Base-by-base conservation (phyloP, 2,329 filamentous ascomycete species). In the Teratosphaeria epicoccoides region DNA sequence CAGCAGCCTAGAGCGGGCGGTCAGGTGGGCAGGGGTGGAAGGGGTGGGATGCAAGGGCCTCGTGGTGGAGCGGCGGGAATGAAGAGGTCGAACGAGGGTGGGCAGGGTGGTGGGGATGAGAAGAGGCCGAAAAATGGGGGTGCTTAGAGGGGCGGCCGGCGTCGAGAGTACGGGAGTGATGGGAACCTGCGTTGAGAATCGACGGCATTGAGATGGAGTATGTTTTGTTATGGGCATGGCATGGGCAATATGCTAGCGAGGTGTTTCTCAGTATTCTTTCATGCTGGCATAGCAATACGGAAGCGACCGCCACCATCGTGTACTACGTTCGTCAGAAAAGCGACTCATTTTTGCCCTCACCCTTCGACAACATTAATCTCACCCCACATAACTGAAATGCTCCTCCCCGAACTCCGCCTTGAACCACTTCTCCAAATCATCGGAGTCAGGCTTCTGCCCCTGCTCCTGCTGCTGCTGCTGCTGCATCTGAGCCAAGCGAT, bases 71-170 rank as follows among this genome's bases (percentile, higher is more conserved):
- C 61, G 24, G 62, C 62, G 4, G 66, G 65, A 3, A 59, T 64
- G 52, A 68, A 68, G 61, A 59, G 66, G 22, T 55, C 57, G 29
- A 59, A 66, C 51, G 65, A 66, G 29, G 65, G 65, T 9, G 58
- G 57, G 23, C 59, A 59, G 7, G 55, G 52, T 7, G 63, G 58
- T 9, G 63, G 60, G 10, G 63, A 65, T 49, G 57, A 55, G n/a
- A 66, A 66, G 59, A 56, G 62, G 23, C 23, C 44, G 24, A 46
- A 24, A 22, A 46, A 28, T 14, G 44, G 44, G 5, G 44, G 44
- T n/a, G 33, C 33, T 40, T 40, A 40, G 44, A 24, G 11, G 44
- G n/a, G 44, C 24, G 7, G 5, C 11, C 4, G 29, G n/a, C n/a
- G n/a, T n/a, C n/a, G n/a, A n/a, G n/a, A n/a, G n/a, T n/a, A n/a